phyloP scores from a whole-genome alignment of 2,329 filamentous ascomycete genomes.

The Furcasterigmium sp. region DNA sequence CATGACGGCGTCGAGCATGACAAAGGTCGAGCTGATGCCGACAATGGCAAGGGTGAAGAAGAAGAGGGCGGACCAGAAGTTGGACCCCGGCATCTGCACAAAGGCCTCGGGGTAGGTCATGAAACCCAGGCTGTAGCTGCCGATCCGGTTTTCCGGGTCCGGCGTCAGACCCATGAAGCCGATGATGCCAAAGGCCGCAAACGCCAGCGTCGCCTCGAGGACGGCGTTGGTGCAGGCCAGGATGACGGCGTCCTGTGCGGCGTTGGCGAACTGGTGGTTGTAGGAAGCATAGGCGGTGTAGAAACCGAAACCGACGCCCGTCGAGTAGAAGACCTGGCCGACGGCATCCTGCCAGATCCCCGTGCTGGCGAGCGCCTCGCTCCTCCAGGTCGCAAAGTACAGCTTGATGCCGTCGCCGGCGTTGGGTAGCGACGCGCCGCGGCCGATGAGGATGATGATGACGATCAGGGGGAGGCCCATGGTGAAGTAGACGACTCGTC shows the following conservation, averaged over 20 bases:
- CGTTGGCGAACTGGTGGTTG: constrained; percentile 46
- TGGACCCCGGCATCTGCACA: constrained; percentile 47
- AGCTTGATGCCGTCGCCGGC: constrained; percentile 42
- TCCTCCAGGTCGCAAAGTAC: constrained; percentile 30
- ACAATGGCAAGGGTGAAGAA: constrained; percentile 51
- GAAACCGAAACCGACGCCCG: constrained; percentile 38
- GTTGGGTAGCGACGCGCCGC: constrained; percentile 43
- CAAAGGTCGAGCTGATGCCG: constrained; percentile 47
- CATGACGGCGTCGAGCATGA: constrained; percentile 44
- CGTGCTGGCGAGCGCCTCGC: constrained; percentile 37
- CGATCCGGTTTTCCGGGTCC: constrained; percentile 26
- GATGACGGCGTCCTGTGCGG: constrained; percentile 47
- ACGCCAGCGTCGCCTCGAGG: constrained; percentile 40
- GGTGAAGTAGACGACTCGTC: constrained; percentile 50
- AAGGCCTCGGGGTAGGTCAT: constrained; percentile 47
- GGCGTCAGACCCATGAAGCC: constrained; percentile 30
- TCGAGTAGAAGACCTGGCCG: constrained; percentile 35
- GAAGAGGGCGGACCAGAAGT: constrained; percentile 47
- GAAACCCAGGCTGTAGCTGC: constrained; percentile 49
- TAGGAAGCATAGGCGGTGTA: constrained; percentile 52
- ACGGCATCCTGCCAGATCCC: constrained; percentile 49
- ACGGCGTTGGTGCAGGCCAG: constrained; percentile 47
- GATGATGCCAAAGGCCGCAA: constrained; percentile 44
- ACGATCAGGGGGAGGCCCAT: constrained; percentile 51
- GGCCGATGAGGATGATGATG: constrained; percentile 45